phyloP scores from a whole-genome alignment of 495 filamentous ascomycete genomes.

The Xylaria acuta region DNA sequence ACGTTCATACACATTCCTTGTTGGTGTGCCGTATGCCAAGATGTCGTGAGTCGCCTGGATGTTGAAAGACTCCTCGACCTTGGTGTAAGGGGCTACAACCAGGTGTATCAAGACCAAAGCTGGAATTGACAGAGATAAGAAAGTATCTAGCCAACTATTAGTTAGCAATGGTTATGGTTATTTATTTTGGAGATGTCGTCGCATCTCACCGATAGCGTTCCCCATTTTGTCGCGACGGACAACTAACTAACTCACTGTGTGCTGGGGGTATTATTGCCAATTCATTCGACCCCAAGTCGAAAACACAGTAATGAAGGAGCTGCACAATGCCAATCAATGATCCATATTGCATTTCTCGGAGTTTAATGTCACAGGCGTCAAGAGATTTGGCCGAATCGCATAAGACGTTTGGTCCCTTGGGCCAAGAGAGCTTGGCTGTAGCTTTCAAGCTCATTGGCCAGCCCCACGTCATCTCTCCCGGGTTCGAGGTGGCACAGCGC shows the following conservation, averaged over 20 bases:
- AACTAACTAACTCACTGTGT: background rate
- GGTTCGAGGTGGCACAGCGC: background rate
- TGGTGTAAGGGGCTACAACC: constrained; percentile 84
- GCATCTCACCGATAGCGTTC: constrained; percentile 21
- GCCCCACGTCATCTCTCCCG: background rate
- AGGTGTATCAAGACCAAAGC: constrained; percentile 76
- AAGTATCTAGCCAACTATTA: constrained; percentile 49
- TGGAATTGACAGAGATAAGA: constrained; percentile 66
- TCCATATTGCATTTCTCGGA: background rate
- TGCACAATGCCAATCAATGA: background rate
- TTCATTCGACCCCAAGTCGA: background rate
- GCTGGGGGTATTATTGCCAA: background rate
- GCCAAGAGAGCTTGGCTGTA: background rate
- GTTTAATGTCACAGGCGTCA: background rate
- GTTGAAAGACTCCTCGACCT: constrained; percentile 99
- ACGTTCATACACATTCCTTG: constrained; percentile 53
- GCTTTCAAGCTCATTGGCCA: constrained; percentile 8
- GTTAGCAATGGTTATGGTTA: background rate
- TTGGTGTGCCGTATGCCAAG: constrained; percentile 76
- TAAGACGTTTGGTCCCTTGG: background rate
- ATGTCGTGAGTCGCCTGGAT: constrained; percentile 95
- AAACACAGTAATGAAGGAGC: background rate
- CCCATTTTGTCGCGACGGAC: constrained; percentile 20
- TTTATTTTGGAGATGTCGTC: background rate
- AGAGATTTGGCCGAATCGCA: background rate